phyloP scores from a whole-genome alignment of 2,329 filamentous ascomycete genomes.

The Paraphaeosphaeria sporulosa region DNA sequence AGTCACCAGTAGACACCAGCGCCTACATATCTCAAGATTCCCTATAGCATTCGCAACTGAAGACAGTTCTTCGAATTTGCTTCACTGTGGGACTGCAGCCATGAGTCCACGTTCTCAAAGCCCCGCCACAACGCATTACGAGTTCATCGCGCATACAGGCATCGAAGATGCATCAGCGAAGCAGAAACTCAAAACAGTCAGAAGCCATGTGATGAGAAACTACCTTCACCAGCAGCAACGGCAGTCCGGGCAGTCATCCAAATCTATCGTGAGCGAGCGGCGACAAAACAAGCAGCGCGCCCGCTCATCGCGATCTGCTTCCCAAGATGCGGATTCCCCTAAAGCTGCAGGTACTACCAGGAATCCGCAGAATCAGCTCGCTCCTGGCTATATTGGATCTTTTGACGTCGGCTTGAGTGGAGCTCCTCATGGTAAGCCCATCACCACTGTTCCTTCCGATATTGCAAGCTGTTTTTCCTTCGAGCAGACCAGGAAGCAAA shows the following conservation, averaged over 20 bases:
- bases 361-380: neutral
- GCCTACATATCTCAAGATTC: neutral
- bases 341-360: conserved; percentile 4
- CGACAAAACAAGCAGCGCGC: neutral
- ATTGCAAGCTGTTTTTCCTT: neutral
- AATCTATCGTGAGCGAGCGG: conserved; percentile 18
- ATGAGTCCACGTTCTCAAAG: neutral
- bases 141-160: conserved; percentile 31
- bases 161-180: conserved; percentile 23
- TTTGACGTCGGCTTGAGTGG: conserved; percentile 15
- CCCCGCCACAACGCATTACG: conserved; percentile 24
- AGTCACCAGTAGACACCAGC: neutral
- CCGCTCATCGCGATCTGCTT: conserved; percentile 22
- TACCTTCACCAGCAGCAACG: conserved; percentile 25
- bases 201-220: conserved; percentile 36
- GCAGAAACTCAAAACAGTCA: conserved; percentile 31
- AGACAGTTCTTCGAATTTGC: neutral
- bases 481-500: neutral
- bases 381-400: conserved; percentile 12
- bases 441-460: neutral
- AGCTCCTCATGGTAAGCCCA: neutral
- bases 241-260: conserved; percentile 12
- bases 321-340: conserved; percentile 14
- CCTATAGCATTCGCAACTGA: neutral
- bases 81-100: neutral